Base-by-base conservation (phyloP, 2,329 filamentous ascomycete genomes). In the Didymella lethalis region DNA sequence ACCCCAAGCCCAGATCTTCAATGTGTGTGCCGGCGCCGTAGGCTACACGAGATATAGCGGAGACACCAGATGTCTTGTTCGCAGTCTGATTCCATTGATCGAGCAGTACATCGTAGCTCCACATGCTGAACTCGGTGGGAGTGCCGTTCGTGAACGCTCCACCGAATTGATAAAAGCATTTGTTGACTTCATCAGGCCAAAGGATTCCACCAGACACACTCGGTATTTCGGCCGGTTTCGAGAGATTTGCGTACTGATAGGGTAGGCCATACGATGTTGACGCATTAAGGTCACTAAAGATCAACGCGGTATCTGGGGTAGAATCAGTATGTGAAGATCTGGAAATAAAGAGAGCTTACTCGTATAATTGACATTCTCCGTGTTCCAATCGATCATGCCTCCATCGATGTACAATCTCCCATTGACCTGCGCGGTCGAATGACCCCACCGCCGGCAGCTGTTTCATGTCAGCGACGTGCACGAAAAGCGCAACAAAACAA, bases 171-270 rank as follows among this genome's bases (percentile, higher is more conserved):
- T 87, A 89, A 48, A 90, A 82, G 43, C 82, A 79, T 69, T 88
- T 88, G 75, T 90, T 89, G 38, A 86, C 79, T 26, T 82, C 77
- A 69, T 89, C 87, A 7, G 81, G 78, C 86, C 86, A 89, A 12
- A 89, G 75, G 3, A 82, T 70, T 11, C 81, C 81, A 26, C 82
- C 79, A 43, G 76, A 74, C 7, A 83, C 75, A 59, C 77, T 76
- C 0, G 87, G 87, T n/a, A 88, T 79, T 3, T 82, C 80, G 16
- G 76, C 76, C 59, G 87, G 86, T 70, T 89, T 89, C 36, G 82
- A 83, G 8, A 88, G 77, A 56, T 88, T 86, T 36, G 82, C 80
- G 56, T 85, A 80, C 29, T 87, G 79, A 41, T 80, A 77, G 3
- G 86, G 87, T 79, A 82, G 80, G 3, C 71, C 73, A 44, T 77